phyloP scores from a whole-genome alignment of 1,284 basidiomycete species.

The Marasmius tenuissimus region DNA sequence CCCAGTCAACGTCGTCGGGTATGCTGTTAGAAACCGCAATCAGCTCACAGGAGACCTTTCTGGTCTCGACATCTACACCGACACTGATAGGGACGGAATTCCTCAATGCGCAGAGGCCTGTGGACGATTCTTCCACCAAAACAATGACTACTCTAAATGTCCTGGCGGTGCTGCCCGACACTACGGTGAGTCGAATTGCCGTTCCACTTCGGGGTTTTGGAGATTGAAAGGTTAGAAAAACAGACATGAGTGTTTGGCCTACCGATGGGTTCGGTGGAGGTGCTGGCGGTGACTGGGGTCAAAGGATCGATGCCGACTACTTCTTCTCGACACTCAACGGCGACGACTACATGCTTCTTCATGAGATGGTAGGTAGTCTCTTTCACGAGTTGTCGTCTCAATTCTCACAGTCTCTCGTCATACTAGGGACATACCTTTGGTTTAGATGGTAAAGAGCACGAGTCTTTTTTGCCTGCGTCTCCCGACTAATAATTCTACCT shows the following conservation, averaged over 20 bases:
- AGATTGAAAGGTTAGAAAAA: background rate
- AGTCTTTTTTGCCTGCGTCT: background rate
- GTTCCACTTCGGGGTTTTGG: background rate
- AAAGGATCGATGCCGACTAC: background rate
- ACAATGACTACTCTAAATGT: constrained; percentile 12
- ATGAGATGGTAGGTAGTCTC: background rate
- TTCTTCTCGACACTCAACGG: background rate
- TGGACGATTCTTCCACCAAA: constrained; percentile 17
- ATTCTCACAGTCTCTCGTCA: background rate
- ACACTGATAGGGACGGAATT: constrained; percentile 9
- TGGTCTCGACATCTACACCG: constrained; percentile 10
- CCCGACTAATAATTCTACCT: background rate
- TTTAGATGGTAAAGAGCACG: constrained; percentile 1
- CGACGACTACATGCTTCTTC: background rate
- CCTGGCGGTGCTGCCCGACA: constrained; percentile 13
- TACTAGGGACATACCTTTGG: constrained; percentile 4
- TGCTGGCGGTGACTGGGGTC: constrained; percentile 1
- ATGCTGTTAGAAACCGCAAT: constrained; percentile 6
- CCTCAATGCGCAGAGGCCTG: constrained; percentile 12
- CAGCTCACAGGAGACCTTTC: constrained; percentile 8
- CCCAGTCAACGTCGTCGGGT: constrained; percentile 11
- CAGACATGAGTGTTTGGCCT: background rate
- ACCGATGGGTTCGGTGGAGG: background rate
- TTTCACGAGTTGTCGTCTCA: background rate
- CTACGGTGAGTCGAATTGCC: constrained; percentile 4